Percentiles rank a stretch among this genome's conserved stretches.
These are phyloP conservation scores for Hypoxylon cercidicola DNA, from an alignment of 495 filamentous ascomycete species.

Conservation along the genomic window DNA sequence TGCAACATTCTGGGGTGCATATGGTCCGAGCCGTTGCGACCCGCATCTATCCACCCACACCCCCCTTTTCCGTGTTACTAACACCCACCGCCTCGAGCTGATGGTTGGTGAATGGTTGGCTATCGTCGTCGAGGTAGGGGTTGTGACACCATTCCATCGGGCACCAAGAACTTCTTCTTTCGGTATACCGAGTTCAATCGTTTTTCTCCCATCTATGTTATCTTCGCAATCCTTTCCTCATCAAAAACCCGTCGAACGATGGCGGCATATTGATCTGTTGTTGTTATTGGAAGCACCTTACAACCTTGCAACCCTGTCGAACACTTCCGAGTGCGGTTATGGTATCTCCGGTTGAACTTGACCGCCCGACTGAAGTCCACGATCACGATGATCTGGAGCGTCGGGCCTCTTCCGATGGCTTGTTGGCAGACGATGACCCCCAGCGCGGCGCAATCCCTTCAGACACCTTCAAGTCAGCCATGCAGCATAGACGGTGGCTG, in stretches of 20 bases:
- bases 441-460: background rate
- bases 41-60: background rate
- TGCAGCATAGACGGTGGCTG: conserved; percentile 1
- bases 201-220: background rate
- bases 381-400: conserved; percentile 8
- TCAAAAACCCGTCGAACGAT: background rate
- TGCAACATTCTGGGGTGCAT: conserved; percentile 3
- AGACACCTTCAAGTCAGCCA: background rate
- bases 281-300: background rate
- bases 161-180: background rate
- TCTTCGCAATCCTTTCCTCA: background rate
- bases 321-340: background rate
- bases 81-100: too few relatives aligned
- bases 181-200: background rate
- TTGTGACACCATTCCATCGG: background rate
- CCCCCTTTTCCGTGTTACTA: background rate
- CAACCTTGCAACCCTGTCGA: background rate
- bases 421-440: conserved; percentile 1
- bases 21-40: background rate
- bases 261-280: background rate
- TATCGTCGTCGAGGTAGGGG: background rate
- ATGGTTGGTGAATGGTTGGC: too few relatives aligned
- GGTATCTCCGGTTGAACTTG: conserved; percentile 1
- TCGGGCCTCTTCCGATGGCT: conserved; percentile 3
- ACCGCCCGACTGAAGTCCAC: background rate